phyloP scores from a whole-genome alignment of 352 stramenopile species.

The Labyrinthula sp. region DNA sequence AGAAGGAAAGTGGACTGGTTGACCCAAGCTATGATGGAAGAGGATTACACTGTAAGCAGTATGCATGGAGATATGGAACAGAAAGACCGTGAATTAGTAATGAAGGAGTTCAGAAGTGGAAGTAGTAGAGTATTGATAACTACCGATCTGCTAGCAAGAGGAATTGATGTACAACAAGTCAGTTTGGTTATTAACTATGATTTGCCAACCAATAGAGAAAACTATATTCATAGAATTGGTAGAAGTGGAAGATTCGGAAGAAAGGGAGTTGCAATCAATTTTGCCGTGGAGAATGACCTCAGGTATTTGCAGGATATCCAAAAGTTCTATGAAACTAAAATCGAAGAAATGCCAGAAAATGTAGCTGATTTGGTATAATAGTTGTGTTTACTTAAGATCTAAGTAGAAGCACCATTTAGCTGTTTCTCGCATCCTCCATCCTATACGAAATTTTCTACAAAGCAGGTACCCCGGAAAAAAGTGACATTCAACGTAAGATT shows the following conservation, averaged over 20 bases:
- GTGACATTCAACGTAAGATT: too few relatives aligned
- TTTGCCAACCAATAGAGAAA: constrained; percentile 77
- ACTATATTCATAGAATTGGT: constrained; percentile 86
- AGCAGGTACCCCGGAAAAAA: too few relatives aligned
- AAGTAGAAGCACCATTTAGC: too few relatives aligned
- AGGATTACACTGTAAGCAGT: constrained; percentile 81
- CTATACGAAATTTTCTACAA: too few relatives aligned
- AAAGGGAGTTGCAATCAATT: constrained; percentile 93
- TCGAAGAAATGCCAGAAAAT: constrained; percentile 82
- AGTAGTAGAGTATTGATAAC: constrained; percentile 83
- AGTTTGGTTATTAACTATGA: constrained; percentile 94
- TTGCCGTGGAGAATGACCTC: constrained; percentile 83
- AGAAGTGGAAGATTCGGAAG: constrained; percentile 80
- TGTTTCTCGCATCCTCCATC: too few relatives aligned
- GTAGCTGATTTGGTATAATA: constrained; percentile 64
- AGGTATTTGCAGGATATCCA: constrained; percentile 72
- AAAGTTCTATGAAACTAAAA: constrained; percentile 73
- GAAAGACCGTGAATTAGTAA: constrained; percentile 71
- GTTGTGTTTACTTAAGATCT: too few relatives aligned
- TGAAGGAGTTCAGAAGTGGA: constrained; percentile 81
- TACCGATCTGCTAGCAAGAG: constrained; percentile 83
- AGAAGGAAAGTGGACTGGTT: constrained; percentile 90
- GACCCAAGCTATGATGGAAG: constrained; percentile 77
- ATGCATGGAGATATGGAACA: constrained; percentile 95
- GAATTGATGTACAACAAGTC: constrained; percentile 88